phyloP scores from a whole-genome alignment of 1,284 basidiomycete species.

The Leucoagaricus sp. region DNA sequence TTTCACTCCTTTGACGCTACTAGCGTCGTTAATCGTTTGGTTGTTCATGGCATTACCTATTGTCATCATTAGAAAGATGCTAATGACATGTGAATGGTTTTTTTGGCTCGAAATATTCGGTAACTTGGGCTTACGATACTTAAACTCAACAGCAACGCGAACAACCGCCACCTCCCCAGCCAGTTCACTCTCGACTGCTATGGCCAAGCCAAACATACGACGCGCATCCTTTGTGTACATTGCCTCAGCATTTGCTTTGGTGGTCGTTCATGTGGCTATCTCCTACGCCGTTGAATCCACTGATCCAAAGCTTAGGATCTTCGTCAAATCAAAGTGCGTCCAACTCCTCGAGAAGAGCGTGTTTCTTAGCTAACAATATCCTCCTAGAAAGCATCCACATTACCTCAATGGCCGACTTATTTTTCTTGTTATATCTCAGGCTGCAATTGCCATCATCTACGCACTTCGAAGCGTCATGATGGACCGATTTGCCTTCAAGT shows the following conservation, averaged over 20 bases:
- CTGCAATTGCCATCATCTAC: slow-evolving; percentile 45
- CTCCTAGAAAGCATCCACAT: slow-evolving; percentile 63
- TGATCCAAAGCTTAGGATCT: slow-evolving; percentile 49
- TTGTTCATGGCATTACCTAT: slow-evolving; percentile 44
- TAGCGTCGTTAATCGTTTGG: slow-evolving; percentile 34
- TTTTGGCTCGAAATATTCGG: background rate
- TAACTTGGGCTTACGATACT: background rate
- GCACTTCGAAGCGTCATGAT: slow-evolving; percentile 55
- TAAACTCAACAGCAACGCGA: slow-evolving; percentile 39
- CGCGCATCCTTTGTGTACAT: slow-evolving; percentile 45
- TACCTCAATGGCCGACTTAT: slow-evolving; percentile 67
- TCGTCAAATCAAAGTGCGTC: slow-evolving; percentile 64
- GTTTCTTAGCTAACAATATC: background rate
- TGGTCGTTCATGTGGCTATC: slow-evolving; percentile 42
- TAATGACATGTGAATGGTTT: slow-evolving; percentile 48
- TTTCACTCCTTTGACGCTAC: slow-evolving; percentile 38
- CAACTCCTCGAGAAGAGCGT: background rate
- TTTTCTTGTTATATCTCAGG: slow-evolving; percentile 57
- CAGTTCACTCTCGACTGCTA: slow-evolving; percentile 43
- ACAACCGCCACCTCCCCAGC: slow-evolving; percentile 53
- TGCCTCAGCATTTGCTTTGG: slow-evolving; percentile 42
- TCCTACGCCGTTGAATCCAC: slow-evolving; percentile 34
- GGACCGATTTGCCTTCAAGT: slow-evolving; percentile 58
- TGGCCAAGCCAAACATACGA: slow-evolving; percentile 47
- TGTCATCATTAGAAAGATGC: slow-evolving; percentile 53